Evolutionary conservation across 495 filamentous ascomycete species (phyloP).

Genomic region (Penicillium pulvis): DNA sequence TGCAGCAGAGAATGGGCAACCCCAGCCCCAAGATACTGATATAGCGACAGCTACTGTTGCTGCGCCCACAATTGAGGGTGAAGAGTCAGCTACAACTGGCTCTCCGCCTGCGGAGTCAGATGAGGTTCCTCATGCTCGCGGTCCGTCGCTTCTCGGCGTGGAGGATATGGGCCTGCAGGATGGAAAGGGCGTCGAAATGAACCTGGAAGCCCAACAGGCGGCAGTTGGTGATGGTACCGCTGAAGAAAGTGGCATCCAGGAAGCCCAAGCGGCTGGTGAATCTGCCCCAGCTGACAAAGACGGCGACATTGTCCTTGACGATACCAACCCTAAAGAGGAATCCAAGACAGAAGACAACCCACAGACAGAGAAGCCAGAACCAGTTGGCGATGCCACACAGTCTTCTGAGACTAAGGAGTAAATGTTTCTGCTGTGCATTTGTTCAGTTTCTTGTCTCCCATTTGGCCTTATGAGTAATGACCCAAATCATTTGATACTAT

Average conservation of each 20-base stretch:
- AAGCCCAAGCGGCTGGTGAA: slow-evolving; percentile 12
- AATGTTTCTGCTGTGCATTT: background rate
- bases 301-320: slow-evolving; percentile 45
- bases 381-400: slow-evolving; percentile 12
- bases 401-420: slow-evolving; percentile 19
- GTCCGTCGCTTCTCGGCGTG: slow-evolving; percentile 79
- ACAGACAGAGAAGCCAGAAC: slow-evolving; percentile 9
- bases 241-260: slow-evolving; percentile 14
- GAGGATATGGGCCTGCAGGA: slow-evolving; percentile 85
- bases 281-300: slow-evolving; percentile 35
- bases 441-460: slow-evolving; percentile 1
- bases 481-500: slow-evolving; percentile 1
- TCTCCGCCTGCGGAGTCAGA: slow-evolving; percentile 36
- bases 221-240: slow-evolving; percentile 12
- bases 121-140: slow-evolving; percentile 77
- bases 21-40: slow-evolving; percentile 21
- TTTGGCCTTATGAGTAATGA: slow-evolving; percentile 7
- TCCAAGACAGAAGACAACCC: slow-evolving; percentile 15
- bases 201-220: slow-evolving; percentile 23
- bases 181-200: slow-evolving; percentile 49
- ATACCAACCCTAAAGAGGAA: slow-evolving; percentile 25
- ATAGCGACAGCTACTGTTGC: slow-evolving; percentile 7
- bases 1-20: slow-evolving; percentile 18
- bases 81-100: slow-evolving; percentile 26
- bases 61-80: slow-evolving; percentile 28